These are phyloP conservation scores for Auricularia sp. DNA, from an alignment of 768 basidiomycete genomes.

Conservation along the genomic window DNA sequence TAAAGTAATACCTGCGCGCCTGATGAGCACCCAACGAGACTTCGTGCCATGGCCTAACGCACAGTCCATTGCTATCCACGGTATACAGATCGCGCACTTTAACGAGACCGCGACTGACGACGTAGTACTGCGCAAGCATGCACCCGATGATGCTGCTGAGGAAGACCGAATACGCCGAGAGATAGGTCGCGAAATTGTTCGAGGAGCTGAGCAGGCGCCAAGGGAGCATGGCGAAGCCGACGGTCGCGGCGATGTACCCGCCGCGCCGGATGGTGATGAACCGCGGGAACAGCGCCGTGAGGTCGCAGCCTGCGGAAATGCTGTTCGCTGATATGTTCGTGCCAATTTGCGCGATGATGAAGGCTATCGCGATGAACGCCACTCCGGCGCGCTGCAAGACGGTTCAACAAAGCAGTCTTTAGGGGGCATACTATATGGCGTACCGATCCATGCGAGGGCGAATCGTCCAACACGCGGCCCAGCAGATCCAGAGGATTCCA, in stretches of 20 bases:
- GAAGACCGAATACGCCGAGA: constrained; percentile 76
- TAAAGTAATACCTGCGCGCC: constrained; percentile 2
- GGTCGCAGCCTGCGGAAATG: constrained; percentile 72
- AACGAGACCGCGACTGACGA: constrained; percentile 61
- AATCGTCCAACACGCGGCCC: constrained; percentile 54
- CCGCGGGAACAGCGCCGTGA: constrained; percentile 68
- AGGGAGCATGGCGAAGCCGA: constrained; percentile 65
- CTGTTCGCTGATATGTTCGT: constrained; percentile 80
- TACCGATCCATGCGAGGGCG: constrained; percentile 52
- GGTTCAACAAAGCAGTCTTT: constrained; percentile 10
- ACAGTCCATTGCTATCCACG: constrained; percentile 49
- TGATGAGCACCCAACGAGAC: too few species aligned
- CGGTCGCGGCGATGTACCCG: constrained; percentile 71
- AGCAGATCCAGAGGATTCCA: constrained; percentile 74
- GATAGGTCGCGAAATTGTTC: constrained; percentile 70
- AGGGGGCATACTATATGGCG: constrained; percentile 36
- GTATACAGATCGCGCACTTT: constrained; percentile 65
- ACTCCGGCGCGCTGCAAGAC: constrained; percentile 26
- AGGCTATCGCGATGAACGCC: constrained; percentile 70
- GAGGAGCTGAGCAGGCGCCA: constrained; percentile 69
- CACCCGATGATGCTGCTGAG: constrained; percentile 29
- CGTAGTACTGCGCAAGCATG: constrained; percentile 48
- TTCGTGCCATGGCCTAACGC: background rate
- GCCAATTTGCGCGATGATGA: constrained; percentile 66
- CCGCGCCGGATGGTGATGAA: constrained; percentile 81